Conservation (phyloP, 345 rosid genomes). For the Eucalyptus globulus region DNA sequence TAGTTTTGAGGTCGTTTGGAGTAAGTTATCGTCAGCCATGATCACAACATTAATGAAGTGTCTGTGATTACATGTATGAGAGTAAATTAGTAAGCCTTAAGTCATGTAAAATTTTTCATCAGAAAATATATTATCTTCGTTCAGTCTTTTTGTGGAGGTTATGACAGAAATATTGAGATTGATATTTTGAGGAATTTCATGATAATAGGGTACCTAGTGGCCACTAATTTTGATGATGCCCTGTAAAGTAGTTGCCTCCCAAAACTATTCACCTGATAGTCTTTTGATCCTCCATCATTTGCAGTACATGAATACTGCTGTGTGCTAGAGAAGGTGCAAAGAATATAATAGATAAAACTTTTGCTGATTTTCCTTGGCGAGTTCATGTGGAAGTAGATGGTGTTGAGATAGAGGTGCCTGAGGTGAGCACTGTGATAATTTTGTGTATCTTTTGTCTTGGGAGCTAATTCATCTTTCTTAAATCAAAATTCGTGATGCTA, state of each 20-base stretch:
- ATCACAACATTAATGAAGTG: neutral
- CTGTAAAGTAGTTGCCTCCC: neutral
- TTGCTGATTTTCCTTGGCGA: conserved; percentile 73
- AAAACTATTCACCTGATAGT: neutral
- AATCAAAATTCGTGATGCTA: neutral
- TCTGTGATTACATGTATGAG: neutral
- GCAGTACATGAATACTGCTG: conserved; percentile 77
- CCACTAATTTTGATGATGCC: neutral
- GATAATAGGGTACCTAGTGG: neutral
- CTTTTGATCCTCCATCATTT: neutral
- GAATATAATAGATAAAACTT: conserved; percentile 69
- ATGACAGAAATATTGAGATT: neutral
- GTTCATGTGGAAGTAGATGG: conserved; percentile 81
- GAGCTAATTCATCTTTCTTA: neutral
- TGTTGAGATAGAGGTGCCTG: conserved; percentile 66
- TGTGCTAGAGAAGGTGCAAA: conserved; percentile 87
- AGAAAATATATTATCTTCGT: neutral
- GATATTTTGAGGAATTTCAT: neutral
- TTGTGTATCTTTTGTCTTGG: neutral
- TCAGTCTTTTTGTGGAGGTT: neutral
- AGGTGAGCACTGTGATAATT: conserved; percentile 16
- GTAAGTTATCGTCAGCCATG: neutral
- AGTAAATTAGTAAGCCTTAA: neutral
- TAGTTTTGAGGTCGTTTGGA: neutral
- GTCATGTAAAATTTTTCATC: neutral